phyloP scores from a whole-genome alignment of 345 rosid genomes.

The Eucalyptus albens region DNA sequence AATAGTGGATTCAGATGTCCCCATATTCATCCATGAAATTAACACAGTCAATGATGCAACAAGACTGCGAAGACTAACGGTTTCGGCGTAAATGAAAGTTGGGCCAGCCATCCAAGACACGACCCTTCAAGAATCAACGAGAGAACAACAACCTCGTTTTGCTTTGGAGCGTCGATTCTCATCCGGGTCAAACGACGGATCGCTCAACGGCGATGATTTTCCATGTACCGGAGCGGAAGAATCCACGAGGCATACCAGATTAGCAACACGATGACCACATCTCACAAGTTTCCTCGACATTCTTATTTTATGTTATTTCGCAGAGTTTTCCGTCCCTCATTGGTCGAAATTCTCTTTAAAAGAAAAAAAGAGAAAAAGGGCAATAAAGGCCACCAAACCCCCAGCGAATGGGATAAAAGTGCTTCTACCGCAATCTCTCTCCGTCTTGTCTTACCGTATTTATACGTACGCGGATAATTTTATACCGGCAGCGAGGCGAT shows the following conservation, averaged over 20 bases:
- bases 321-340: neutral
- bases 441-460: neutral
- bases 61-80: neutral
- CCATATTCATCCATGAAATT: neutral
- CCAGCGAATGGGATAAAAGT: neutral
- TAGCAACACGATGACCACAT: neutral
- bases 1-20: neutral
- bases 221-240: neutral
- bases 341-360: neutral
- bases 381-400: neutral
- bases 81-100: neutral
- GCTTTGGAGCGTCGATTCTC: neutral
- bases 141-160: neutral
- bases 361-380: neutral
- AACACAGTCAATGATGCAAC: accelerated
- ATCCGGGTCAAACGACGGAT: neutral
- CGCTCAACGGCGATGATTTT: neutral
- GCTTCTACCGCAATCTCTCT: neutral
- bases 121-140: neutral
- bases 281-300: neutral
- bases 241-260: neutral
- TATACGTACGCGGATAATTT: neutral
- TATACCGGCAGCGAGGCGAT: neutral
- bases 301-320: neutral
- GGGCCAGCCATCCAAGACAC: accelerated